phyloP scores from a whole-genome alignment of 2,329 filamentous ascomycete species.

The Spiromastix sp. region DNA sequence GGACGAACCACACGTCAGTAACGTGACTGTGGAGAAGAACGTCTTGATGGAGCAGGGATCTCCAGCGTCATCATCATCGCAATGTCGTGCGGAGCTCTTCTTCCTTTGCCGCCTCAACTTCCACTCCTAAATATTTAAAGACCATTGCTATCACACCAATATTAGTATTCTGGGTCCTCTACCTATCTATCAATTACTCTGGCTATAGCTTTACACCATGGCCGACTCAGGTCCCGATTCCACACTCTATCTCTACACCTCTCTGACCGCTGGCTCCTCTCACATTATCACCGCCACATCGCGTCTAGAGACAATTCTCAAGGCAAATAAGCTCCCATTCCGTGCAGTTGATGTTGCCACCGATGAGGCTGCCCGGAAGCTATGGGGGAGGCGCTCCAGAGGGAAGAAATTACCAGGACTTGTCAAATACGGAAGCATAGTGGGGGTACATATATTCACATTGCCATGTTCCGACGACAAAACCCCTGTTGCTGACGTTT shows the following conservation, averaged over 20 bases:
- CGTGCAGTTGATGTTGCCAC: constrained; percentile 85
- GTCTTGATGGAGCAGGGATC: too few relatives aligned
- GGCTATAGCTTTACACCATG: too few relatives aligned
- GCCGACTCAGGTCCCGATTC: constrained; percentile 42
- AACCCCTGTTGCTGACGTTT: constrained; percentile 4
- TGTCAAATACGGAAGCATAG: constrained; percentile 73
- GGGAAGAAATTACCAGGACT: constrained; percentile 83
- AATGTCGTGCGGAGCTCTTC: too few relatives aligned
- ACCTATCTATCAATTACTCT: too few relatives aligned
- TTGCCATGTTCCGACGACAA: neutral
- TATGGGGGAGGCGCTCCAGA: constrained; percentile 76
- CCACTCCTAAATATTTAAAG: too few relatives aligned
- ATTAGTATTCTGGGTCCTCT: too few relatives aligned
- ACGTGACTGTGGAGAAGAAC: too few relatives aligned
- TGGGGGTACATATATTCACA: constrained; percentile 57
- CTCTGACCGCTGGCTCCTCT: constrained; percentile 85
- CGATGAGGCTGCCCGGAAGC: constrained; percentile 74
- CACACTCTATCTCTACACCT: constrained; percentile 88
- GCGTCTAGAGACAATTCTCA: constrained; percentile 89
- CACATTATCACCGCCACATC: constrained; percentile 95
- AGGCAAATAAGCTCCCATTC: constrained; percentile 89
- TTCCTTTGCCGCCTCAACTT: too few relatives aligned
- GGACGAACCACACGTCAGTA: too few relatives aligned
- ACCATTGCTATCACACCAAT: too few relatives aligned
- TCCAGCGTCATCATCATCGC: too few relatives aligned